A percentile compares a stretch with the other conserved stretches of the same genome.
Evolutionary conservation across 2,329 filamentous ascomycete species (phyloP).

Genomic region (Phyllosticta citrichinensis): DNA sequence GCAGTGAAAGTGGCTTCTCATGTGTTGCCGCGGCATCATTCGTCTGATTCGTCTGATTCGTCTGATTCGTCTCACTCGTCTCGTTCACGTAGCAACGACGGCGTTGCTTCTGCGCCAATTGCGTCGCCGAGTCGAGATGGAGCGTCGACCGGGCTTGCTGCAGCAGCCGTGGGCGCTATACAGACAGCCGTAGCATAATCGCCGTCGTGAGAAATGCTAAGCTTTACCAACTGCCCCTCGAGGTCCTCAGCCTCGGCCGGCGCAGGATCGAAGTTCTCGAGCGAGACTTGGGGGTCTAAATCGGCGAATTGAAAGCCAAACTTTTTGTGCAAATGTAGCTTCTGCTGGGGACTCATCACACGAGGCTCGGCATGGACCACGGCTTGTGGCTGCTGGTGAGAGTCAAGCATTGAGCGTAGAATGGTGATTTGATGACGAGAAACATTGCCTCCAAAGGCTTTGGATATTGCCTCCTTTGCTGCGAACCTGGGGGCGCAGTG

Average conservation of each 20-base stretch:
- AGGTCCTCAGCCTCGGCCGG: slow-evolving; percentile 12
- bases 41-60: too few relatives aligned
- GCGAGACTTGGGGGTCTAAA: not conserved
- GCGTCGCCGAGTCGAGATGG: not conserved
- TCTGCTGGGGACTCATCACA: slow-evolving; percentile 8
- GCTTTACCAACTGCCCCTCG: slow-evolving; percentile 46
- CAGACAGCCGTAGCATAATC: slow-evolving; percentile 63
- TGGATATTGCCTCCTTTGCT: slow-evolving; percentile 42
- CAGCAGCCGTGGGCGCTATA: not conserved
- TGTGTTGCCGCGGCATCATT: too few relatives aligned
- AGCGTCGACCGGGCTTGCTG: not conserved
- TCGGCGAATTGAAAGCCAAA: not conserved
- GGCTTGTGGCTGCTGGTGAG: slow-evolving; percentile 1
- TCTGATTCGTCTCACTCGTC: too few relatives aligned
- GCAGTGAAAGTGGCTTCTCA: too few relatives aligned
- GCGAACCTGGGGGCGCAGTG: slow-evolving; percentile 30
- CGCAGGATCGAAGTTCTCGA: not conserved
- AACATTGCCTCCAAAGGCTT: slow-evolving; percentile 26
- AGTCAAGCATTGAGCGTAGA: not conserved
- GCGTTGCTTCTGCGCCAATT: not conserved
- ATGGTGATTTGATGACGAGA: slow-evolving; percentile 20
- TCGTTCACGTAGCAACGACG: too few relatives aligned
- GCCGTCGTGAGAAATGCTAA: slow-evolving; percentile 83
- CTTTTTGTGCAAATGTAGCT: slow-evolving; percentile 20
- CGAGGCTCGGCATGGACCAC: slow-evolving; percentile 13